Evolutionary conservation across 768 basidiomycete genomes (phyloP).

Genomic region (Chlorophyllum brunneum): DNA sequence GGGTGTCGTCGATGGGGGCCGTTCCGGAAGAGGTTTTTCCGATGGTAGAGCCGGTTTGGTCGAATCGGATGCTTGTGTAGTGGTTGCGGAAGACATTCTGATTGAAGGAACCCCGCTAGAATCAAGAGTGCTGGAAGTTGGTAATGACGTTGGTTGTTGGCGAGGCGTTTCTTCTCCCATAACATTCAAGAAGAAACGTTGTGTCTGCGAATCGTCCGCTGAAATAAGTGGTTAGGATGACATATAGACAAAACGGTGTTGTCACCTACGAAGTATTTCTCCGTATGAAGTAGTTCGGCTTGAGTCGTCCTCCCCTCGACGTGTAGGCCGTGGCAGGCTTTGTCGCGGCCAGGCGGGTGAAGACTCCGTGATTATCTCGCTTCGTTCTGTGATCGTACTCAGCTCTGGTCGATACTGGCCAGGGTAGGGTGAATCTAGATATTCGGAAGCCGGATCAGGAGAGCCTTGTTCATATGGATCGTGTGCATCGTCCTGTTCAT

Average conservation of each 20-base stretch:
- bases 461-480: not conserved
- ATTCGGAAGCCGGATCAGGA: constrained; percentile 22
- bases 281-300: constrained; percentile 61
- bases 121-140: not conserved
- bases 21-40: constrained; percentile 16
- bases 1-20: constrained; percentile 21
- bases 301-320: constrained; percentile 20
- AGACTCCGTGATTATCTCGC: constrained; percentile 59
- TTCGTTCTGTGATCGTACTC: constrained; percentile 65
- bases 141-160: constrained; percentile 2
- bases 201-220: constrained; percentile 11
- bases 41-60: constrained; percentile 10
- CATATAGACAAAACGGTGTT: not conserved
- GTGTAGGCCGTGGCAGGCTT: constrained; percentile 12
- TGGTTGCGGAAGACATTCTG: constrained; percentile 9
- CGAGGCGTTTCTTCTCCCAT: constrained; percentile 4
- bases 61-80: not conserved
- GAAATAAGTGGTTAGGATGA: not conserved
- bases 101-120: constrained; percentile 35
- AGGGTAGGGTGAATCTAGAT: constrained; percentile 18
- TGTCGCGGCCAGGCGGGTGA: constrained; percentile 45
- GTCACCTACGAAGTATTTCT: constrained; percentile 48
- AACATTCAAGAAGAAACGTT: constrained; percentile 3
- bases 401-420: constrained; percentile 33
- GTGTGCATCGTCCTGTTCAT: constrained; percentile 22